Base-by-base conservation (phyloP, 1,139 yeast species). In the Magnusiomyces ingens region DNA sequence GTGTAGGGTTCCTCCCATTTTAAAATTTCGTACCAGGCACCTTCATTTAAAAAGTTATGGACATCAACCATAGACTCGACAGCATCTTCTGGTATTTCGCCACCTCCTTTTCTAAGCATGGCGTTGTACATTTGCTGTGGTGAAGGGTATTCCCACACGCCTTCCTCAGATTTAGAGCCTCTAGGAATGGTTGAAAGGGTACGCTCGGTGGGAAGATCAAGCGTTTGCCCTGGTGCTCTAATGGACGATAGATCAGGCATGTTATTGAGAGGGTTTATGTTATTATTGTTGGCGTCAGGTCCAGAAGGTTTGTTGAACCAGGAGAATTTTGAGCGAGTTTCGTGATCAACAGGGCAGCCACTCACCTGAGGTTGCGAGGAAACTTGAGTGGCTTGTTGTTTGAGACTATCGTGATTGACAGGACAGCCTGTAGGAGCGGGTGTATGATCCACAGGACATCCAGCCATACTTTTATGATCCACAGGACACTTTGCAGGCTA, bases 91-190 rank as follows among this genome's bases (percentile, higher is more conserved):
- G 94, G 94, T 43, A 93, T 79, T 48, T 85, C 85, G 35, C 84
- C 88, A 2, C 73, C 74, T 13, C 97, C 96, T 71, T 93, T 93
- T 60, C 93, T 80, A 46, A 90, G 73, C 98, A 93, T 93, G 26
- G 99, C 99, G 66, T 91, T 91, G 60, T 90, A 82, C 99, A 93
- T 94, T 68, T 93, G 99, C 69, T 93, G 99, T 0, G 99, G 99
- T 1, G 96, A 89, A 1, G 99, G 99, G 67, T 94, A 93, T 69
- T 93, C 99, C 99, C 99, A 93, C 48, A 84, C 81, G 0, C 95
- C 91, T 57, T 79, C 80, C 26, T 73, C 77, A 2, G 73, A 75
- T n/a, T 70, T 66, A 41, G 77, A 80, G 26, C 98, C 98, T 59
- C 89, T 78, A 18, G 99, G 99, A 55, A 93, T 93, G 3, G 90